phyloP scores from a whole-genome alignment of 1,284 basidiomycete species.

The Erythrobasidium hasegawianum region DNA sequence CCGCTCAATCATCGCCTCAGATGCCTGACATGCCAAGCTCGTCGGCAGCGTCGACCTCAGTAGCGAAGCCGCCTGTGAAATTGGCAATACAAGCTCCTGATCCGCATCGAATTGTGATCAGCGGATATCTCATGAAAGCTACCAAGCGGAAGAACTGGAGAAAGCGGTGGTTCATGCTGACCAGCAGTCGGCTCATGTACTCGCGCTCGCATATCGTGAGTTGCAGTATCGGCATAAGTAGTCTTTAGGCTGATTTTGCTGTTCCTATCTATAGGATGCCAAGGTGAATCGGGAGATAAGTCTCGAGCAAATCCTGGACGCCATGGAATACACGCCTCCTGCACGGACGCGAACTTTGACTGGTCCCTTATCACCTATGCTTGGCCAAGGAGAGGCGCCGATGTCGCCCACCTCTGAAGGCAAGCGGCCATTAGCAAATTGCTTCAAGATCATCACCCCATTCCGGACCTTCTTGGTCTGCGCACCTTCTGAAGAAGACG shows the following conservation, averaged over 20 bases:
- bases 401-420: slow-evolving; percentile 4
- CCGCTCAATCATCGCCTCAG: neutral
- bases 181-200: slow-evolving; percentile 48
- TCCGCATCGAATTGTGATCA: slow-evolving; percentile 67
- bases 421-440: slow-evolving; percentile 53
- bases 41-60: neutral
- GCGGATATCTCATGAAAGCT: slow-evolving; percentile 95
- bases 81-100: slow-evolving; percentile 43
- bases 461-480: slow-evolving; percentile 84
- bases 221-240: no score
- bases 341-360: slow-evolving; percentile 35
- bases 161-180: slow-evolving; percentile 60
- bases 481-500: slow-evolving; percentile 94
- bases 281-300: slow-evolving; percentile 82
- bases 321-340: slow-evolving; percentile 70
- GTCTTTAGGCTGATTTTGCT: neutral
- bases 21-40: neutral
- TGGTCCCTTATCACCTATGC: neutral
- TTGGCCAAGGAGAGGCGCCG: slow-evolving; percentile 3
- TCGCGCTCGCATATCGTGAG: slow-evolving; percentile 51
- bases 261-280: slow-evolving; percentile 66
- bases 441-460: slow-evolving; percentile 94
- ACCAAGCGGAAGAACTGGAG: slow-evolving; percentile 84
- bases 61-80: neutral
- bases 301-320: slow-evolving; percentile 81